A percentile compares a stretch with the other conserved stretches of the same genome.
phyloP scores from a whole-genome alignment of 352 stramenopile species.

The Phytophthora chlamydospora region DNA sequence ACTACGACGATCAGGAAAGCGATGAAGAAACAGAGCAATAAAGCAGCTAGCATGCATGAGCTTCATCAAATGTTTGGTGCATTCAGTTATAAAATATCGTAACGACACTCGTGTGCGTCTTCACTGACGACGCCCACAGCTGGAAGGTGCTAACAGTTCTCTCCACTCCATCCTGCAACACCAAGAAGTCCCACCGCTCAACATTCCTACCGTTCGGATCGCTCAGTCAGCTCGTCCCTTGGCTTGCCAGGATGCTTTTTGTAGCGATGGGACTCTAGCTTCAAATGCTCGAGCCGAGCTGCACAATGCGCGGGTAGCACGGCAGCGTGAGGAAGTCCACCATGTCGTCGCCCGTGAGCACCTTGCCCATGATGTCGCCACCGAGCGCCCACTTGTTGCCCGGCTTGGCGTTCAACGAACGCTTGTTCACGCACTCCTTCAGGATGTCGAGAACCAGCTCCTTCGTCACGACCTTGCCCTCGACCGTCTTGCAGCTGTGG shows the following conservation, averaged over 20 bases:
- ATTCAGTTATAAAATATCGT: conserved; percentile 40
- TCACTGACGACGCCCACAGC: background rate
- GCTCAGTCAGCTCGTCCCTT: conserved; percentile 32
- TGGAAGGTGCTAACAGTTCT: conserved; percentile 1
- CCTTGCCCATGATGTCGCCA: conserved; percentile 68
- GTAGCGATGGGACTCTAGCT: conserved; percentile 47
- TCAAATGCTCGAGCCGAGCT: conserved; percentile 76
- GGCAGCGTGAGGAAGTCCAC: conserved; percentile 84
- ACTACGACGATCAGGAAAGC: background rate
- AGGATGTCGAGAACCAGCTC: conserved; percentile 66
- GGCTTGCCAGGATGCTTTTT: conserved; percentile 28
- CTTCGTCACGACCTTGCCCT: conserved; percentile 76
- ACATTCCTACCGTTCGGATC: conserved; percentile 33
- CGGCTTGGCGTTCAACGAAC: conserved; percentile 44
- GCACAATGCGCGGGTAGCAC: conserved; percentile 84
- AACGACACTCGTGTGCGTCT: conserved; percentile 15
- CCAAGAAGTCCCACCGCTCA: conserved; percentile 41
- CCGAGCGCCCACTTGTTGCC: conserved; percentile 74
- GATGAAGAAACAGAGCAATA: conserved; percentile 6
- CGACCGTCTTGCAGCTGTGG: conserved; percentile 69
- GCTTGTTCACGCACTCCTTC: conserved; percentile 64
- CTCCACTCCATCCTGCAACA: conserved; percentile 19
- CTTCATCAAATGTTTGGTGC: conserved; percentile 12
- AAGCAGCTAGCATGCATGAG: background rate
- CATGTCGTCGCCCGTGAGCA: conserved; percentile 79